Conservation (phyloP, 23 red algal genomes). For the Gracilaria domingensis region DNA sequence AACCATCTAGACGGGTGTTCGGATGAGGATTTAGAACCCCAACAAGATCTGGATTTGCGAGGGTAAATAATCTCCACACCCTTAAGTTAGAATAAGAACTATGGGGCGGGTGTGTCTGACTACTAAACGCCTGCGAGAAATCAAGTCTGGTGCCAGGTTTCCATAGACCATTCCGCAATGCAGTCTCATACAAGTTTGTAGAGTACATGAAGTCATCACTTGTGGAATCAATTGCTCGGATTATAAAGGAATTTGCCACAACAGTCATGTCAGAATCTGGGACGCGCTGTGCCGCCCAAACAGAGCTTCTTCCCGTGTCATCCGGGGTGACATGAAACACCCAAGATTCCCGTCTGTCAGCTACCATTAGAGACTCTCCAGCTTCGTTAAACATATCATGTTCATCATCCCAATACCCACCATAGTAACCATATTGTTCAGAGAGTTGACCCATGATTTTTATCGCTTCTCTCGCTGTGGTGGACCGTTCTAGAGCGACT, state of each 20-base stretch:
- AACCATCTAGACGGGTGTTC: conserved; percentile 52
- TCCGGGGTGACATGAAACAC: conserved; percentile 73
- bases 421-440: conserved; percentile 76
- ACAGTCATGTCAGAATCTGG: conserved; percentile 66
- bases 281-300: conserved; percentile 80
- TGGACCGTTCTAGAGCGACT: conserved; percentile 59
- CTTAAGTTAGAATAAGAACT: conserved; percentile 62
- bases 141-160: conserved; percentile 42
- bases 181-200: conserved; percentile 42
- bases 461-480: conserved; percentile 70
- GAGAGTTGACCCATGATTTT: conserved; percentile 71
- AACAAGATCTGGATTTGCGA: conserved; percentile 46
- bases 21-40: conserved; percentile 21
- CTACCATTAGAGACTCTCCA: conserved; percentile 75
- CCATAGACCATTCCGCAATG: conserved; percentile 41
- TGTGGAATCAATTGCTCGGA: conserved; percentile 37
- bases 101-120: not conserved
- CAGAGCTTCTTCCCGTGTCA: conserved; percentile 53
- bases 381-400: conserved; percentile 35
- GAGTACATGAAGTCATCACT: conserved; percentile 68
- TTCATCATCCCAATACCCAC: conserved; percentile 38
- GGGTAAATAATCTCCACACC: conserved; percentile 53
- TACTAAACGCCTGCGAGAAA: conserved; percentile 56
- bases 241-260: conserved; percentile 76
- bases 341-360: conserved; percentile 67